Percentiles rank a stretch among this genome's conserved stretches.
Evolutionary conservation across 2,329 filamentous ascomycete genomes (phyloP).

Genomic region (Fusarium buharicum): DNA sequence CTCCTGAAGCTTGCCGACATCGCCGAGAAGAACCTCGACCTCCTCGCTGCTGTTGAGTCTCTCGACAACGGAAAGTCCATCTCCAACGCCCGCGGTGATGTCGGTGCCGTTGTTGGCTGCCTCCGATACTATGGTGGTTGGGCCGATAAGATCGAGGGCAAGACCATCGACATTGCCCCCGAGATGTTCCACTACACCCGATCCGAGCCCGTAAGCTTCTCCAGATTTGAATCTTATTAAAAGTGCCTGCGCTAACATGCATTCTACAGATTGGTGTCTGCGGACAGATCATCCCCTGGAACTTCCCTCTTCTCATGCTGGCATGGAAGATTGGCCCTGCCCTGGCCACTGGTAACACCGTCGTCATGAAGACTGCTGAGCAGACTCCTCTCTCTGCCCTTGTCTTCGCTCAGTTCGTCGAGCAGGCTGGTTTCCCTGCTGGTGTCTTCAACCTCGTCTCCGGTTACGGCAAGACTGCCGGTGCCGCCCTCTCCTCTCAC

Average conservation of each 20-base stretch:
- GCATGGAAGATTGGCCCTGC: conserved; percentile 85
- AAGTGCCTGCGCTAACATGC: conserved; percentile 21
- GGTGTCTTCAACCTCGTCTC: conserved; percentile 82
- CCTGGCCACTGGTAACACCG: conserved; percentile 75
- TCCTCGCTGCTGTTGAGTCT: conserved; percentile 83
- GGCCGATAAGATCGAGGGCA: conserved; percentile 91
- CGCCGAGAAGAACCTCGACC: conserved; percentile 79
- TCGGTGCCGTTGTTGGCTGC: conserved; percentile 73
- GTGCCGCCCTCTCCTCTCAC: conserved; percentile 79
- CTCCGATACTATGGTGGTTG: conserved; percentile 83
- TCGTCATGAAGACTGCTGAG: conserved; percentile 80
- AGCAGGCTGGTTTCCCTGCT: conserved; percentile 81
- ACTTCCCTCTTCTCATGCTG: conserved; percentile 84
- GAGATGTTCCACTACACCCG: conserved; percentile 85
- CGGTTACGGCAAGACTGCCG: conserved; percentile 81
- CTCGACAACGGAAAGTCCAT: conserved; percentile 90
- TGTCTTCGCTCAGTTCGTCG: conserved; percentile 71
- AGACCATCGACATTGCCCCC: conserved; percentile 81
- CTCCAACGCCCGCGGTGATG: conserved; percentile 78
- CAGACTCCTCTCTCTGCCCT: conserved; percentile 79
- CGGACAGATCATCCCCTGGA: conserved; percentile 91
- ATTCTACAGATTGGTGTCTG: conserved; percentile 71
- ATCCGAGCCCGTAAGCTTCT: conserved; percentile 72
- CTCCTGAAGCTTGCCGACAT: conserved; percentile 83
- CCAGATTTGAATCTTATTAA: background rate